A percentile compares a stretch with the other conserved stretches of the same genome.
phyloP scores from a whole-genome alignment of 352 stramenopile species.

The Phytophthora vignae region DNA sequence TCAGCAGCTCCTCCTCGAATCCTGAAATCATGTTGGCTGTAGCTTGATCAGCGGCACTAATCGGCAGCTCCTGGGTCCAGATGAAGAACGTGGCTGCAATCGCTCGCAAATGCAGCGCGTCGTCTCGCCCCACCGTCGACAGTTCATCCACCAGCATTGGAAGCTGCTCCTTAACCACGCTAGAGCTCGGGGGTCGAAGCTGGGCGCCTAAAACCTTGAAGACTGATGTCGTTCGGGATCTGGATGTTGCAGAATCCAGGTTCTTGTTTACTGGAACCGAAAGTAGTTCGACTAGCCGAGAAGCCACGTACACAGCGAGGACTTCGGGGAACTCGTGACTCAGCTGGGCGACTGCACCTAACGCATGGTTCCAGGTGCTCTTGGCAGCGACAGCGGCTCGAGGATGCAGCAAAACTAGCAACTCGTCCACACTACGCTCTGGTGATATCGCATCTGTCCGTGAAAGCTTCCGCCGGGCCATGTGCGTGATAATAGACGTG shows the following conservation, averaged over 20 bases:
- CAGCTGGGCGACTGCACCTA: constrained; percentile 29
- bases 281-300: constrained; percentile 38
- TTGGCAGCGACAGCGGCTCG: constrained; percentile 24
- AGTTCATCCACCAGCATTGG: constrained; percentile 39
- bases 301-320: constrained; percentile 19
- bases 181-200: constrained; percentile 20
- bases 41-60: neutral
- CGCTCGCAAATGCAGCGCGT: constrained; percentile 36
- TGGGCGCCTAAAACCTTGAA: constrained; percentile 34
- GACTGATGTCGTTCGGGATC: constrained; percentile 21
- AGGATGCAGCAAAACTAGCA: constrained; percentile 46
- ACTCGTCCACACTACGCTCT: constrained; percentile 24
- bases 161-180: constrained; percentile 25
- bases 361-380: constrained; percentile 29
- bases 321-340: constrained; percentile 28
- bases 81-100: constrained; percentile 43
- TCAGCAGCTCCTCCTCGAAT: constrained; percentile 34
- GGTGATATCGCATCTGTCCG: neutral
- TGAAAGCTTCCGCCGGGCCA: constrained; percentile 27
- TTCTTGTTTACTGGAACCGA: constrained; percentile 18
- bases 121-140: neutral
- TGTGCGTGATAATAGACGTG: constrained; percentile 32
- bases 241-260: constrained; percentile 10
- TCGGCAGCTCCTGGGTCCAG: constrained; percentile 31
- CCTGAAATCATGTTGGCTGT: constrained; percentile 7